Evolutionary conservation across 306 rosid genomes (phyloP).

Genomic region (Quercus agrifolia): DNA sequence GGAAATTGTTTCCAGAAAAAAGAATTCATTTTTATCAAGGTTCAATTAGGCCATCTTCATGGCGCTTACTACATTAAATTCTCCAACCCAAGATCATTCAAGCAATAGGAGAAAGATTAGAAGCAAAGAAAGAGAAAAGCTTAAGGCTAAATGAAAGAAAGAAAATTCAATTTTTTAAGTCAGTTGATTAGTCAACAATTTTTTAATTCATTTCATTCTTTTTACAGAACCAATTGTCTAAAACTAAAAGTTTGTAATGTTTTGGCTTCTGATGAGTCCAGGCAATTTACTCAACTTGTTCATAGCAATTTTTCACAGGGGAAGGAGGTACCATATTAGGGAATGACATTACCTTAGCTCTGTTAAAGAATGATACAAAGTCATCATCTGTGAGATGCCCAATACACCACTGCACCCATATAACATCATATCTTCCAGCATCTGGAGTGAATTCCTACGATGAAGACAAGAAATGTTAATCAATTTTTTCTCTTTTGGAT

Average conservation of each 20-base stretch:
- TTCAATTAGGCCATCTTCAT: background rate
- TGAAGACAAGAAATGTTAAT: slow-evolving; percentile 20
- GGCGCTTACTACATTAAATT: background rate
- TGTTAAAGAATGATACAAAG: slow-evolving; percentile 73
- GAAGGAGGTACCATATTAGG: background rate
- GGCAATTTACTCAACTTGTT: background rate
- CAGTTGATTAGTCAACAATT: background rate
- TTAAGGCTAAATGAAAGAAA: background rate
- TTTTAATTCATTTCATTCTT: background rate
- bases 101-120: background rate
- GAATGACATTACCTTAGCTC: slow-evolving; percentile 68
- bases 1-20: background rate
- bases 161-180: background rate
- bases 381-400: slow-evolving; percentile 98
- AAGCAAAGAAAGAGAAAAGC: background rate
- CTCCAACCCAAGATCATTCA: background rate
- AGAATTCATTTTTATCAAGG: background rate
- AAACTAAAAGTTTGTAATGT: background rate
- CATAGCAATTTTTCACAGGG: no score
- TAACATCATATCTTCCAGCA: slow-evolving; percentile 81
- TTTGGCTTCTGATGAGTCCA: background rate
- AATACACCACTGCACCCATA: slow-evolving; percentile 98
- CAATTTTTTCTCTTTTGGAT: background rate
- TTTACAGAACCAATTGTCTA: background rate
- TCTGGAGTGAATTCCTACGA: slow-evolving; percentile 85